Conservation (phyloP, 441 rosid genomes). For the Erodium chrysanthum region DNA sequence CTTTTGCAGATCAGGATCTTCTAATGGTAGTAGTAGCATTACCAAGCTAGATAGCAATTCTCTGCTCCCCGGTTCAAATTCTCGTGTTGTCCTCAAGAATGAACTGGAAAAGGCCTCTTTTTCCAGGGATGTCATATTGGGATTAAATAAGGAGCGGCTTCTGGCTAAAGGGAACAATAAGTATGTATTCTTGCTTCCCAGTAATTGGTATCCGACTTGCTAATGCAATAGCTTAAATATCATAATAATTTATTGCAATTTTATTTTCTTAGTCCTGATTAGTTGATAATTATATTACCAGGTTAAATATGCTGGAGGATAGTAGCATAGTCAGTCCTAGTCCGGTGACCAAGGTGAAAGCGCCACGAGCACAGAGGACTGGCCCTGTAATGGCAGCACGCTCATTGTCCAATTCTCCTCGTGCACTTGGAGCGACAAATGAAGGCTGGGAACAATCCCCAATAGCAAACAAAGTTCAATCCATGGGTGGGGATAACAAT, state of each 20-base stretch:
- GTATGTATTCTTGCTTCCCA: constrained; percentile 28
- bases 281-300: constrained; percentile 20
- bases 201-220: constrained; percentile 8
- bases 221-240: constrained; percentile 5
- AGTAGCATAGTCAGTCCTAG: constrained; percentile 39
- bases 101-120: constrained; percentile 48
- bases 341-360: constrained; percentile 52
- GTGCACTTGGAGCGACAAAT: constrained; percentile 39
- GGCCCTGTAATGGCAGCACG: constrained; percentile 53
- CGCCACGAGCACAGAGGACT: constrained; percentile 62
- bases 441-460: constrained; percentile 51
- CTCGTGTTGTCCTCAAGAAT: constrained; percentile 37
- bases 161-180: constrained; percentile 48
- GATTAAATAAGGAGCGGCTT: constrained; percentile 45
- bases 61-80: constrained; percentile 48
- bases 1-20: constrained; percentile 54
- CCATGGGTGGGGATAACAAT: constrained; percentile 33
- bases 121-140: constrained; percentile 42
- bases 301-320: constrained; percentile 52
- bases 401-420: constrained; percentile 49
- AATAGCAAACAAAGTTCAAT: constrained; percentile 34
- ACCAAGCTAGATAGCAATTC: constrained; percentile 50
- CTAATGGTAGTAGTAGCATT: constrained; percentile 41
- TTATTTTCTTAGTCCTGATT: constrained; percentile 12
- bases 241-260: constrained; percentile 1